phyloP scores from a whole-genome alignment of 768 basidiomycete genomes.

The Peribolospora baueri region DNA sequence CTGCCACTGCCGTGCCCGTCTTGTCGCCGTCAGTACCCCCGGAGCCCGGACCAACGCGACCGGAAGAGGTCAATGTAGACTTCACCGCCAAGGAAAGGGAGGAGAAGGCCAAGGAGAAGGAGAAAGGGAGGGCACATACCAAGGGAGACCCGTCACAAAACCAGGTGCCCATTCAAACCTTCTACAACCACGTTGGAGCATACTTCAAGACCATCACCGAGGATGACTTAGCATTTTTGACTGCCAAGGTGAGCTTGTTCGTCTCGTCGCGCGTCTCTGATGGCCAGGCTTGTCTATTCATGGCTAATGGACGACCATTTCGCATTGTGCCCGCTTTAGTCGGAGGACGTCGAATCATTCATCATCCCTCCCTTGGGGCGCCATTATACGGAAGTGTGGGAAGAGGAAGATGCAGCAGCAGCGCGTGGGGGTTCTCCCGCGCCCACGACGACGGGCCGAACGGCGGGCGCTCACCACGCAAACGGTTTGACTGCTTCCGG shows the following conservation, averaged over 20 bases:
- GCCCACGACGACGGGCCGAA: too few relatives aligned
- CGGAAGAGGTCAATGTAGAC: too few relatives aligned
- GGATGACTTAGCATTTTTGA: slow-evolving; percentile 84
- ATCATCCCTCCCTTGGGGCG: slow-evolving; percentile 62
- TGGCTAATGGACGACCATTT: slow-evolving; percentile 1
- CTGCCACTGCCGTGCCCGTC: too few relatives aligned
- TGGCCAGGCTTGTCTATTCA: not conserved
- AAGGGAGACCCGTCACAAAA: not conserved
- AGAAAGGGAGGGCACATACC: too few relatives aligned
- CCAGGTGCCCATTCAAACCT: slow-evolving; percentile 32
- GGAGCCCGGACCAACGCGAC: too few relatives aligned
- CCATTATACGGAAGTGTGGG: slow-evolving; percentile 81
- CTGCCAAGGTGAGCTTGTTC: slow-evolving; percentile 34
- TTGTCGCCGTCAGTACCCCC: too few relatives aligned
- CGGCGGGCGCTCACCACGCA: too few relatives aligned
- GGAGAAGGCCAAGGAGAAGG: too few relatives aligned
- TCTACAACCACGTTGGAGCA: slow-evolving; percentile 68
- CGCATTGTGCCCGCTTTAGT: slow-evolving; percentile 8
- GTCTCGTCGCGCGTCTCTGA: not conserved
- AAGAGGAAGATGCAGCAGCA: slow-evolving; percentile 45
- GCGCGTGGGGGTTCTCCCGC: not conserved
- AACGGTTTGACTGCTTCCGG: too few relatives aligned
- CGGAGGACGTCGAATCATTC: slow-evolving; percentile 70
- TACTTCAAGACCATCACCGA: slow-evolving; percentile 74
- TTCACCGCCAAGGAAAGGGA: too few relatives aligned